A percentile compares a stretch with the other conserved stretches of the same genome.
Conservation (phyloP, 495 filamentous ascomycete species). For the Aspergillus sclerotiicarbonarius region DNA sequence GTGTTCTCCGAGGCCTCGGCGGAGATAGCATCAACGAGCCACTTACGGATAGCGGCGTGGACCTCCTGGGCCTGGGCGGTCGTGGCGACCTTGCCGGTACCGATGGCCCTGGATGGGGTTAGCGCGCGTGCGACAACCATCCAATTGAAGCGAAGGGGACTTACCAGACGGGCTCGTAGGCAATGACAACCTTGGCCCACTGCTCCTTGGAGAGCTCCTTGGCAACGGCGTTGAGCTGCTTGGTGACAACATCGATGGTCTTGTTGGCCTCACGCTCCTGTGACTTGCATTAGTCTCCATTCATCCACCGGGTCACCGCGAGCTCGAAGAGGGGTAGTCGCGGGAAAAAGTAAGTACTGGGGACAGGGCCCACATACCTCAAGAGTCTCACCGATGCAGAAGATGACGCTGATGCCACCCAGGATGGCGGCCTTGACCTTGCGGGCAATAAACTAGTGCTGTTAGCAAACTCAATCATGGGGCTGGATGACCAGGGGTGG, state of each 20-base stretch:
- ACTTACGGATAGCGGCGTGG: conserved; percentile 86
- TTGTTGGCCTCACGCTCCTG: conserved; percentile 79
- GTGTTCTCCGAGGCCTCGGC: conserved; percentile 71
- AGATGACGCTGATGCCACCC: conserved; percentile 83
- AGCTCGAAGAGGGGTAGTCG: conserved; percentile 13
- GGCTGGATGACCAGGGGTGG: background rate
- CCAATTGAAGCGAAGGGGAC: conserved; percentile 10
- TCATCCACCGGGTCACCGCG: conserved; percentile 4
- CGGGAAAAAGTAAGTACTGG: background rate
- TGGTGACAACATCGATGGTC: conserved; percentile 88
- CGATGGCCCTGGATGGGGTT: conserved; percentile 66
- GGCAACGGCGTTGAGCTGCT: conserved; percentile 67
- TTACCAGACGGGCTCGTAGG: conserved; percentile 97
- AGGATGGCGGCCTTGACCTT: conserved; percentile 92
- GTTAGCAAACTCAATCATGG: conserved; percentile 12
- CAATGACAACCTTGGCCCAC: conserved; percentile 93
- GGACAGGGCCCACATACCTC: conserved; percentile 48
- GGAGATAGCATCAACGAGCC: conserved; percentile 74
- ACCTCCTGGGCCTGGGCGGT: conserved; percentile 94
- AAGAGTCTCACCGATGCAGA: conserved; percentile 93
- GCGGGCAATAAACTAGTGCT: conserved; percentile 67
- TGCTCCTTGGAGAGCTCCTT: conserved; percentile 64
- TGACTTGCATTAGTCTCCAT: background rate
- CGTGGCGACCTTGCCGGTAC: conserved; percentile 94
- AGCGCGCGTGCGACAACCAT: background rate